Base-by-base conservation (phyloP, 768 basidiomycete species). In the Suillus paluster region DNA sequence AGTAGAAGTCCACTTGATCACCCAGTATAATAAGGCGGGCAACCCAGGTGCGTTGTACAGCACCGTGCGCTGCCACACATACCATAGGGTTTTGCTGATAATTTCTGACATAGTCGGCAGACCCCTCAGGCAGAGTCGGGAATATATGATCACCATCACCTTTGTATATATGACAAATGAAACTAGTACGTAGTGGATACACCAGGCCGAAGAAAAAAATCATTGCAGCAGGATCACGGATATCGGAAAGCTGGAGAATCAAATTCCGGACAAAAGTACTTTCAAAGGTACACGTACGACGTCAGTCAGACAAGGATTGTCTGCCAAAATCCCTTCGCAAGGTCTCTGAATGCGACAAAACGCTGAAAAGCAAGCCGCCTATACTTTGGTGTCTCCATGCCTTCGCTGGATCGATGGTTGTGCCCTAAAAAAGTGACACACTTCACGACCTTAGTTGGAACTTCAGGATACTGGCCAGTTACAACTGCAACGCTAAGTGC, bases 401-500 rank as follows among this genome's bases (percentile, higher is more conserved):
- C 17, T 27, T 19, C 8, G 4, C 9, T 27, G 15, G 17, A 17
- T 27, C 25, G 48, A 27, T 4, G 25, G 15, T 27, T 46, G 46
- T 48, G 25, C 23, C 25, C 14, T 48, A 25, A 48, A 46, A 14
- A 48, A 12, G 23, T 48, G 46, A 27, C 25, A 17, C 25, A 27
- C 25, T 25, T 25, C 14, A 25, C 2, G 23, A 17, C 4, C 46
- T 15, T 48, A 17, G 46, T 27, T 25, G 12, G 4, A 48, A 23
- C 14, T 46, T 46, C 23, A 8, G 59, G 59, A 17, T 30, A 55
- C 45, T 58, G 30, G 11, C 21, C 59, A 36, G 19, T 60, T 5
- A 10, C 21, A 33, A 56, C 36, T 19, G 19, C 25, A 36, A 36
- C 34, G 17, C n/a, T 56, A 10, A 78, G 64, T 34, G 71, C 70